Conservation (phyloP, 805 yeast species). For the Brettanomyces anomalus region DNA sequence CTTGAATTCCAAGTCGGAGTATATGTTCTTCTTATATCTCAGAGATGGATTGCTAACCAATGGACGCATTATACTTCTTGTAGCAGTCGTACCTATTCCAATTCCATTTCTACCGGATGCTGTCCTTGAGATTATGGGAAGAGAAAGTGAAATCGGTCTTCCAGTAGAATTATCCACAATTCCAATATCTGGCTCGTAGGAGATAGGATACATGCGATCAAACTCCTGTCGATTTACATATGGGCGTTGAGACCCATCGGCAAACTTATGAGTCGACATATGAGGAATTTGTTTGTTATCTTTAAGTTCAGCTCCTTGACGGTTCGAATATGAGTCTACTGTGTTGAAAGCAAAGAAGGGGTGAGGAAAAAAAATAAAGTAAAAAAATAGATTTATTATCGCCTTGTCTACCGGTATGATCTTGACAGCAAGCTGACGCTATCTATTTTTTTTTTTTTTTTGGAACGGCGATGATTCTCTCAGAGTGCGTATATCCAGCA, state of each 20-base stretch:
- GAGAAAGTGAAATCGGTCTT: conserved; percentile 26
- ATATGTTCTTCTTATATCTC: conserved; percentile 28
- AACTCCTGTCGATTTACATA: conserved; percentile 24
- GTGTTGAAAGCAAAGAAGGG: too few species aligned
- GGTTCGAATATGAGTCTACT: too few species aligned
- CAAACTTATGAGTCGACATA: conserved; percentile 19
- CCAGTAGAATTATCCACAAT: conserved; percentile 26
- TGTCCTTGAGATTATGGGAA: conserved; percentile 6
- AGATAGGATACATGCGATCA: conserved; percentile 25
- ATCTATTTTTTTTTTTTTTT: too few species aligned
- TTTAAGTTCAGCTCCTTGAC: neutral
- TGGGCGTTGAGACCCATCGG: conserved; percentile 23
- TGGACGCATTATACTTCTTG: conserved; percentile 1
- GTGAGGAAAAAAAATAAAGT: too few species aligned
- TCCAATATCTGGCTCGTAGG: conserved; percentile 26
- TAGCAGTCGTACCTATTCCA: conserved; percentile 1
- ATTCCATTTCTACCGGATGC: neutral
- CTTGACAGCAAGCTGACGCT: too few species aligned
- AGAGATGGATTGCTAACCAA: conserved; percentile 10
- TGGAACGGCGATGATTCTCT: too few species aligned
- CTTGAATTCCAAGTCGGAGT: conserved; percentile 51
- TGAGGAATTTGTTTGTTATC: neutral
- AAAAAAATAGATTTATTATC: too few species aligned
- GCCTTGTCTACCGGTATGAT: too few species aligned
- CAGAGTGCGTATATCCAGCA: too few species aligned